Evolutionary conservation across 169 alveolate species (phyloP).

Genomic region (Prorocentrum cordatum): DNA sequence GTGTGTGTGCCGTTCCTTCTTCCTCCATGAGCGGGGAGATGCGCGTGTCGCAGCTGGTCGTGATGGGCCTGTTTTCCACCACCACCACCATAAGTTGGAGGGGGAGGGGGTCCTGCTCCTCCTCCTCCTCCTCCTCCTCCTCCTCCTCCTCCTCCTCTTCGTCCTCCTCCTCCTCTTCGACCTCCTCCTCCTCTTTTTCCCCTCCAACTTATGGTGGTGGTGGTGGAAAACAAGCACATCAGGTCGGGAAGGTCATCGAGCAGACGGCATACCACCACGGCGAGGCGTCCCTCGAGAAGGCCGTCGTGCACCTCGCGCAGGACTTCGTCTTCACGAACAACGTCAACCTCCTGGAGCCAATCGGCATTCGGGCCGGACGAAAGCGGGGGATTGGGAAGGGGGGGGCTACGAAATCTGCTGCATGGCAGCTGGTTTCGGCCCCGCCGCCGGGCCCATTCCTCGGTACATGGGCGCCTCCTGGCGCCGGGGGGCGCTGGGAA

Average conservation of each 20-base stretch:
- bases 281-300: slow-evolving; percentile 26
- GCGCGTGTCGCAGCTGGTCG: too few relatives aligned
- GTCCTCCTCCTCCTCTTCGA: not conserved
- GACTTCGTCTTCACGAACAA: slow-evolving; percentile 52
- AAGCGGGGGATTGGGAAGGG: not conserved
- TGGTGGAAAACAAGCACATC: not conserved
- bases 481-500: not conserved
- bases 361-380: not conserved
- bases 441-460: not conserved
- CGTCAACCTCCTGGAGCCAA: slow-evolving; percentile 14
- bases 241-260: slow-evolving; percentile 2
- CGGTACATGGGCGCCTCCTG: not conserved
- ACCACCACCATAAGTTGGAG: too few relatives aligned
- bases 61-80: too few relatives aligned
- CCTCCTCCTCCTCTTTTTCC: not conserved
- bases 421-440: not conserved
- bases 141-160: not conserved
- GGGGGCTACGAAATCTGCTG: not conserved
- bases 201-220: not conserved
- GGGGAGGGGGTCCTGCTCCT: not conserved
- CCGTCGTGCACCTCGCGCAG: not conserved
- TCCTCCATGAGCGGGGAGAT: too few relatives aligned
- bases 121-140: not conserved
- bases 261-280: slow-evolving; percentile 47
- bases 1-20: too few relatives aligned